Evolutionary conservation across 345 rosid genomes (phyloP).

Genomic region (Pistacia vera): DNA sequence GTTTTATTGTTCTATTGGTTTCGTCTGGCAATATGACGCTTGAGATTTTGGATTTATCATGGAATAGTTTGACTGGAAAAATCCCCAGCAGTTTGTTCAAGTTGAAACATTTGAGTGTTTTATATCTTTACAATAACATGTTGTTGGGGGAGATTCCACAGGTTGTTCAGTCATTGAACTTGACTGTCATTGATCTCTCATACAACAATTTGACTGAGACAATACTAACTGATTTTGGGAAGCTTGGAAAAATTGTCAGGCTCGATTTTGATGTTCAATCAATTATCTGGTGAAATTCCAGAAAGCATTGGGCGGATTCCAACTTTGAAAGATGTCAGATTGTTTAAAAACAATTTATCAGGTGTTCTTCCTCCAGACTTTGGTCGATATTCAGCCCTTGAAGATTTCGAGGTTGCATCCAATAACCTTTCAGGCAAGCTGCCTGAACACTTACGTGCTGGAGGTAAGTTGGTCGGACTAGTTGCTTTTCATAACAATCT

Average conservation of each 20-base stretch:
- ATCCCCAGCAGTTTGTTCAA: conserved; percentile 46
- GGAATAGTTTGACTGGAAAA: conserved; percentile 30
- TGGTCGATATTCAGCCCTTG: conserved; percentile 46
- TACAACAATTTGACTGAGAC: conserved; percentile 41
- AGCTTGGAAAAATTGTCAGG: conserved; percentile 31
- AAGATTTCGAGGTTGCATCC: conserved; percentile 29
- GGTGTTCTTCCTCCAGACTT: conserved; percentile 60
- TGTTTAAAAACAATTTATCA: conserved; percentile 49
- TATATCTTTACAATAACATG: conserved; percentile 33
- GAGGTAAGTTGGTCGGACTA: conserved; percentile 43
- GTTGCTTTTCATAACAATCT: conserved; percentile 40
- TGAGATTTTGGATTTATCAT: conserved; percentile 43
- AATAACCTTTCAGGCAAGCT: too few relatives aligned
- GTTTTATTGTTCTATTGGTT: too few relatives aligned
- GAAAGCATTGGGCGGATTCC: conserved; percentile 44
- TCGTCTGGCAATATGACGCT: conserved; percentile 38
- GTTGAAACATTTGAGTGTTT: conserved; percentile 41
- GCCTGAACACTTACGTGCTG: conserved; percentile 38
- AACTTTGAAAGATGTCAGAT: conserved; percentile 31
- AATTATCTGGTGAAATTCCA: conserved; percentile 58
- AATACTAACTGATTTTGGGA: conserved; percentile 53
- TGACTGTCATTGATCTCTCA: conserved; percentile 47
- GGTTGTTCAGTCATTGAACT: conserved; percentile 28
- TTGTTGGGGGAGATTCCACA: conserved; percentile 53
- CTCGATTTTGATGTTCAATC: conserved; percentile 34